Base-by-base conservation (phyloP, 768 basidiomycete genomes). In the Boletus rubescentipes region DNA sequence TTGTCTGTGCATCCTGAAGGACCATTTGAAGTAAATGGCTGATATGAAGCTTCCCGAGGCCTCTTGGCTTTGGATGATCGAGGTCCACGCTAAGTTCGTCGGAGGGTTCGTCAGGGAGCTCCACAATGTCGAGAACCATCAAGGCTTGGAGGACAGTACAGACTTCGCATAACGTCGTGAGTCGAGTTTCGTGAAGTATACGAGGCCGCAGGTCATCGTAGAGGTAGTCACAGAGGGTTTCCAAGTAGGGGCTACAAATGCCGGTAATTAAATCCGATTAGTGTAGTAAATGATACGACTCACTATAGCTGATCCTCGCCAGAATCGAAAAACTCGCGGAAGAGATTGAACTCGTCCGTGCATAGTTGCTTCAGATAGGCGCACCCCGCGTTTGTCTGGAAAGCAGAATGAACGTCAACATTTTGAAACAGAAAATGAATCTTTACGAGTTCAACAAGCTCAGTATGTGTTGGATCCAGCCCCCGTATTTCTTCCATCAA, bases 141-240 rank as follows among this genome's bases (percentile, higher is more conserved):
- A 98, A 78, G 0, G 95, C 96, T 67, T 95, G 91, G 3, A 99
- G 78, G 18, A 99, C 92, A 0, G 93, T 98, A 76, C 96, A 99
- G 23, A 98, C 92, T 68, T 95, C 91, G 67, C 94, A 95, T 2
- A 99, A 83, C 0, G 85, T 86, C 1, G 87, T 87, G 42, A 99
- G 81, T 5, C 89, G 84, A 0, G 88, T 86, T 65, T 98, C 96
- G 62, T 98, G 95, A 2, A 98, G 79, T 57, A 99, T 98, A 5
- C 95, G 86, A 6, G 96, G 97, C 1, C 96, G 89, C 1, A 99
- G 82, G 59, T 95, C 93, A 67, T 98, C 97, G 67, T 95, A 97
- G 32, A 99, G 83, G 61, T 93, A 82, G 71, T 98, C 96, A 61
- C 94, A 98, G 0, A 98, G 79, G 3, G 80, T 86, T 73, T 97